Base-by-base conservation (phyloP, 345 rosid genomes). In the Linum usitatissimum region DNA sequence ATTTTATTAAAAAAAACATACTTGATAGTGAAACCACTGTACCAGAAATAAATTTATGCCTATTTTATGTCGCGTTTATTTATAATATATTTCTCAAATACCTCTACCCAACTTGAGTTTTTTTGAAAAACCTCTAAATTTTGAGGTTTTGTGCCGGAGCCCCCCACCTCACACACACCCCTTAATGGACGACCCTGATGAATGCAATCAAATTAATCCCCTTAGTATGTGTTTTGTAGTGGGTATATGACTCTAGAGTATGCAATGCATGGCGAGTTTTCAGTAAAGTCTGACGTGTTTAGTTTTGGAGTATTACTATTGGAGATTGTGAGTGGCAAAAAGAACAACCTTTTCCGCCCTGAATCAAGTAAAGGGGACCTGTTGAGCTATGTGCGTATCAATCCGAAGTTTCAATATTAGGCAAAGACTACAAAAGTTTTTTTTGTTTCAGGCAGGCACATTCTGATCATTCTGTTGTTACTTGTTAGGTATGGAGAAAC, bases 401-500 rank as follows among this genome's bases (percentile, higher is more conserved):
- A 10, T 45, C 38, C 4, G 0, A 34, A 45, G 51, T 17, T 10
- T 10, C 51, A 45, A 9, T 10, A 8, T 42, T 3, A 14, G 15
- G 10, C 10, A 42, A 6, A 9, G 49, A 42, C 9, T 5, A 42
- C 10, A n/a, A n/a, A 2, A 42, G 14, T 8, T 8, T 42, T 8
- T 8, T 2, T 2, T 14, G 14, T 8, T 5, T 8, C 15, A 42
- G 2, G 2, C 3, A 42, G 49, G 12, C 15, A 42, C n/a, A 2
- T 8, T 42, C 9, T 8, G 15, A 8, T 42, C 15, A 14, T 14
- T 10, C 53, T 58, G 40, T 55, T 80, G 53, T n/a, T n/a, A n/a
- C n/a, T n/a, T n/a, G n/a, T n/a, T 57, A 85, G 87, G 80, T 71
- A 15, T 88, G 91, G 91, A 79, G 57, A 61, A 68, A 68, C 40